Conservation (phyloP, 352 stramenopile genomes). For the Phytophthora foliorum region DNA sequence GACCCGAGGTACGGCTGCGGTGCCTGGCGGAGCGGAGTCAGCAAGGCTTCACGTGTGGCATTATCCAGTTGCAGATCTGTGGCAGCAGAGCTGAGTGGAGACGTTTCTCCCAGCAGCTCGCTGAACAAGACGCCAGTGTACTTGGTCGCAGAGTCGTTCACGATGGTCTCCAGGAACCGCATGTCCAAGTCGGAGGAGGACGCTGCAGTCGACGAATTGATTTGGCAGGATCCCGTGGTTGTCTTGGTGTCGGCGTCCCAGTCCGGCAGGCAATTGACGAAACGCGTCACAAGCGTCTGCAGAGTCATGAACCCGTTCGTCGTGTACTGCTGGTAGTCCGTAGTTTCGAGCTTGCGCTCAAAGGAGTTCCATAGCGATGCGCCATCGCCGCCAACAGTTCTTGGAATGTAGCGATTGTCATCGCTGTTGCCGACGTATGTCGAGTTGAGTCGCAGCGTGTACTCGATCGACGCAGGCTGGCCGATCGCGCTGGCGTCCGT, state of each 20-base stretch:
- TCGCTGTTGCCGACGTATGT: conserved; percentile 28
- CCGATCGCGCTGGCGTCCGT: conserved; percentile 32
- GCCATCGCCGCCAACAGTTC: conserved; percentile 24
- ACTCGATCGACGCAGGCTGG: conserved; percentile 37
- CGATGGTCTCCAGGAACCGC: conserved; percentile 31
- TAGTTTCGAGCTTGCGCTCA: conserved; percentile 31
- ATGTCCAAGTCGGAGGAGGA: conserved; percentile 23
- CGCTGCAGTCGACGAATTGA: conserved; percentile 22
- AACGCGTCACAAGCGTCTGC: conserved; percentile 55
- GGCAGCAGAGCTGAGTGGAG: conserved; percentile 20
- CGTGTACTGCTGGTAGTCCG: conserved; percentile 51
- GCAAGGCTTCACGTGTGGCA: conserved; percentile 26
- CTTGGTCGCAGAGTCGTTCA: conserved; percentile 39
- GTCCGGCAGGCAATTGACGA: conserved; percentile 48
- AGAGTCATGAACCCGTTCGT: conserved; percentile 55
- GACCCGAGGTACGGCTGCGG: conserved; percentile 49
- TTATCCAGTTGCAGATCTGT: conserved; percentile 21
- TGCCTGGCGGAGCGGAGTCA: conserved; percentile 42
- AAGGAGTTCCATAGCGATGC: conserved; percentile 31
- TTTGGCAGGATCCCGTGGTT: conserved; percentile 26
- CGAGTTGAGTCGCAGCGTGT: conserved; percentile 50
- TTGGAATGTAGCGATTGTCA: conserved; percentile 23
- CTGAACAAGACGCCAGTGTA: conserved; percentile 23
- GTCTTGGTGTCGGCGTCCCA: conserved; percentile 41
- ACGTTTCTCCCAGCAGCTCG: conserved; percentile 20